Evolutionary conservation across 495 filamentous ascomycete species (phyloP), one percentile per base, ranked within the genome.

Genomic region (Hyaloscypha bicolor): DNA sequence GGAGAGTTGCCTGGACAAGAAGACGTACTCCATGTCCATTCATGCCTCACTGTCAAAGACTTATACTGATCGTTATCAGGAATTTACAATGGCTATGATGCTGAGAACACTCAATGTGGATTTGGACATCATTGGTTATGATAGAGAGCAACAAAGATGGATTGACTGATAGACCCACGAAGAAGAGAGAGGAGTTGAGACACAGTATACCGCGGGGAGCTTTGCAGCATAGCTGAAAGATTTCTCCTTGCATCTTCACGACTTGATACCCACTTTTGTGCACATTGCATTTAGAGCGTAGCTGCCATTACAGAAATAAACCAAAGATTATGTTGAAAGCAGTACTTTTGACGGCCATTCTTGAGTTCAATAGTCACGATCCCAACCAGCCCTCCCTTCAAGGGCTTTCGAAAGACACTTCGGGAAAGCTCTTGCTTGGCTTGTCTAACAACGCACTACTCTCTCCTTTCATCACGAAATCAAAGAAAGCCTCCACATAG

Each of bases 61-160:
- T 16, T 32, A 11, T 64, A 22, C 67, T 69, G 61, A 76, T 51
- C 12, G 37, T 76, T 69, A 65, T 61, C 56, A 86, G 85, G 82
- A 81, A 11, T 91, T 91, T 71, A 90, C 88, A 5, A 90, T 92
- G 87, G 86, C 83, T 48, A 85, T 85, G 81, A 91, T 92, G 90
- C 80, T 92, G 4, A 83, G 82, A 68, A 87, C 80, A 53, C 76
- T 92, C 25, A 87, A 90, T 71, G 85, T 92, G 69, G 88, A 91
- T 55, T 76, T 85, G 25, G 77, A 80, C 33, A 63, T 84, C 3
- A 90, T 92, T 69, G 90, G 89, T 2, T 91, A 84, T 71, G 87
- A 92, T 74, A 76, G 76, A 42, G 71, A 68, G 4, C 68, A 72
- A 52, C 83, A 88, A 72, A 76, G 77, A 69, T 91, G 89, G 89